phyloP scores from a whole-genome alignment of 2,329 filamentous ascomycete species.

The Xylaria sp. region DNA sequence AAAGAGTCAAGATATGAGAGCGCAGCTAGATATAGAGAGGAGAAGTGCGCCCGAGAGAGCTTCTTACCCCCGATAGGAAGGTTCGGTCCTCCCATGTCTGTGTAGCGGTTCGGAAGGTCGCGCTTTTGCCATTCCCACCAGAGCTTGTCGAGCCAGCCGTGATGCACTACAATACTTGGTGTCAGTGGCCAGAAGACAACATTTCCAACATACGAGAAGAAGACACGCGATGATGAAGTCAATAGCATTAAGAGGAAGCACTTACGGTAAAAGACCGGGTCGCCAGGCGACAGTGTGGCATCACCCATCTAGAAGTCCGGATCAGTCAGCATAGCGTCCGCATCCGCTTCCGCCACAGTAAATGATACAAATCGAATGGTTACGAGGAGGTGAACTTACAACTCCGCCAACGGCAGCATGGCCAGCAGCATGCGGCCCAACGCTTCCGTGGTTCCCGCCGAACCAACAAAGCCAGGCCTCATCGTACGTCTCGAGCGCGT shows the following conservation, averaged over 20 bases:
- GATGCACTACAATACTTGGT: slow-evolving; percentile 31
- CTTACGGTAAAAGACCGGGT: slow-evolving; percentile 39
- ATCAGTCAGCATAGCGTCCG: background rate
- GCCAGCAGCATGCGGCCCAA: slow-evolving; percentile 11
- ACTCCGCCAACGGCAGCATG: slow-evolving; percentile 18
- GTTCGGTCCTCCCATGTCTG: slow-evolving; percentile 35
- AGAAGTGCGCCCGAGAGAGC: background rate
- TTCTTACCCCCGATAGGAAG: slow-evolving; percentile 17
- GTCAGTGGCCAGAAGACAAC: too few relatives aligned
- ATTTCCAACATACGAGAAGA: too few relatives aligned
- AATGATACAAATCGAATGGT: background rate
- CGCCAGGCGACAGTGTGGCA: slow-evolving; percentile 40
- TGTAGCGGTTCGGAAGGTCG: slow-evolving; percentile 32
- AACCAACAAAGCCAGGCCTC: slow-evolving; percentile 20
- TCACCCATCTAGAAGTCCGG: slow-evolving; percentile 23
- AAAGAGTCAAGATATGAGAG: background rate
- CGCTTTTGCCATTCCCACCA: slow-evolving; percentile 42
- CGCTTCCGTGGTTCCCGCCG: slow-evolving; percentile 4
- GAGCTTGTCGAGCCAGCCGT: slow-evolving; percentile 39
- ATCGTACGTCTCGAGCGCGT: slow-evolving; percentile 4
- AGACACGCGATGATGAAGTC: too few relatives aligned
- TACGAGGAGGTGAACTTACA: background rate
- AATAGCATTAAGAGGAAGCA: too few relatives aligned
- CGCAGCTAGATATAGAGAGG: background rate
- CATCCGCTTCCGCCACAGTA: background rate